phyloP scores from a whole-genome alignment of 805 yeast genomes.

The Yarrowia divulgata region DNA sequence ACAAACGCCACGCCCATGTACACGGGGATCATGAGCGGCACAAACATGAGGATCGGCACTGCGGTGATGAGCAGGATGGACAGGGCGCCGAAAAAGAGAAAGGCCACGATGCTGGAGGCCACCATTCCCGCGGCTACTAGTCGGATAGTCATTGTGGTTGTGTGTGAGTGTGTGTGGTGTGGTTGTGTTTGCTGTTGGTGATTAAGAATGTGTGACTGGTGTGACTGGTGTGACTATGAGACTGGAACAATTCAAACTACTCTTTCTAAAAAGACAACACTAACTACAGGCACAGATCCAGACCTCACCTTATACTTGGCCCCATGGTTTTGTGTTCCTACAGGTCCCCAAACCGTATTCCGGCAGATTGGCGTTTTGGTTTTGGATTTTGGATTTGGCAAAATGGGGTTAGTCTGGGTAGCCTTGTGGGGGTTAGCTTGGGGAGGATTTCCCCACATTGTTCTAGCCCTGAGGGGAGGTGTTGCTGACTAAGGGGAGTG shows the following conservation, averaged over 20 bases:
- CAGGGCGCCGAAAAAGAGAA: slow-evolving; percentile 35
- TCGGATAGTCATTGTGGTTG: slow-evolving; percentile 31
- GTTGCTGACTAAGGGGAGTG: too few species aligned
- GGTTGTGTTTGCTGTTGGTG: background rate
- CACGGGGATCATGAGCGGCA: slow-evolving; percentile 29
- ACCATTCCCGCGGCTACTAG: slow-evolving; percentile 24
- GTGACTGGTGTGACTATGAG: background rate
- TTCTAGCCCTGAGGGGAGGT: too few species aligned
- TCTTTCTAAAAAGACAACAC: background rate
- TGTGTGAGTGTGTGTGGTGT: background rate
- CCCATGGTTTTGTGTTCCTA: slow-evolving; percentile 30
- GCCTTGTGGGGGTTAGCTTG: slow-evolving; percentile 8
- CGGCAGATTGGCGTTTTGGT: background rate
- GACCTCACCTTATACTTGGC: slow-evolving; percentile 27
- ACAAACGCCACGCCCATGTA: slow-evolving; percentile 34
- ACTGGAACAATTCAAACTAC: too few species aligned
- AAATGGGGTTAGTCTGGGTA: background rate
- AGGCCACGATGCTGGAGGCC: slow-evolving; percentile 28
- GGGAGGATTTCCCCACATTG: background rate
- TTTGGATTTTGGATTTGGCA: too few species aligned
- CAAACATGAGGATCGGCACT: slow-evolving; percentile 27
- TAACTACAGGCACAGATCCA: too few species aligned
- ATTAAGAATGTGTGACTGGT: too few species aligned
- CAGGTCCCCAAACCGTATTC: slow-evolving; percentile 8
- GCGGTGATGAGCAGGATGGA: slow-evolving; percentile 35